Conservation (phyloP, 805 yeast genomes). For the Saccharomycopsis malanga region DNA sequence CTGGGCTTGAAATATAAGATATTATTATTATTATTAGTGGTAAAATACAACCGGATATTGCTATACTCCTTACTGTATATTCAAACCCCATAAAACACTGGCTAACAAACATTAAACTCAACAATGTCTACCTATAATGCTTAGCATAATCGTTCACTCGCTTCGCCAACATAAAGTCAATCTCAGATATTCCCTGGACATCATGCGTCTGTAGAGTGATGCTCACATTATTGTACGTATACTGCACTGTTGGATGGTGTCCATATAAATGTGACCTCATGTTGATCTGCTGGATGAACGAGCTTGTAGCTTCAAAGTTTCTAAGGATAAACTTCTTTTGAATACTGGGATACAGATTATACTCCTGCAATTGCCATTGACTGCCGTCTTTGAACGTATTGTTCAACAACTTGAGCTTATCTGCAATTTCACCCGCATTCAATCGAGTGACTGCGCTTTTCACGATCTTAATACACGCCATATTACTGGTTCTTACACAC, state of each 20-base stretch:
- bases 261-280: slow-evolving; percentile 48
- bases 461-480: slow-evolving; percentile 35
- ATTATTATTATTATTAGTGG: too few relatives aligned
- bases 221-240: slow-evolving; percentile 53
- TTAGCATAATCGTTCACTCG: slow-evolving; percentile 34
- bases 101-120: too few relatives aligned
- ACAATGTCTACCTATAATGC: slow-evolving; percentile 4
- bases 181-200: slow-evolving; percentile 41
- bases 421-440: slow-evolving; percentile 23
- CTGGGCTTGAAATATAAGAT: too few relatives aligned
- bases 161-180: slow-evolving; percentile 54
- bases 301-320: slow-evolving; percentile 59
- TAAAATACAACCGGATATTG: too few relatives aligned
- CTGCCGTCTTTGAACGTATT: neutral
- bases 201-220: slow-evolving; percentile 63
- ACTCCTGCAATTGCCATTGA: slow-evolving; percentile 1
- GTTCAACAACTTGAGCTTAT: slow-evolving; percentile 22
- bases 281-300: slow-evolving; percentile 52
- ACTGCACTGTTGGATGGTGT: slow-evolving; percentile 67
- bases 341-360: slow-evolving; percentile 23
- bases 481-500: too few relatives aligned
- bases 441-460: slow-evolving; percentile 29
- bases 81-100: too few relatives aligned
- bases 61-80: too few relatives aligned
- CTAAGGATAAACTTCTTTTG: slow-evolving; percentile 37